Evolutionary conservation across 164 flowering plant genomes (phyloP).

Genomic region (Nymphaea thermarum): DNA sequence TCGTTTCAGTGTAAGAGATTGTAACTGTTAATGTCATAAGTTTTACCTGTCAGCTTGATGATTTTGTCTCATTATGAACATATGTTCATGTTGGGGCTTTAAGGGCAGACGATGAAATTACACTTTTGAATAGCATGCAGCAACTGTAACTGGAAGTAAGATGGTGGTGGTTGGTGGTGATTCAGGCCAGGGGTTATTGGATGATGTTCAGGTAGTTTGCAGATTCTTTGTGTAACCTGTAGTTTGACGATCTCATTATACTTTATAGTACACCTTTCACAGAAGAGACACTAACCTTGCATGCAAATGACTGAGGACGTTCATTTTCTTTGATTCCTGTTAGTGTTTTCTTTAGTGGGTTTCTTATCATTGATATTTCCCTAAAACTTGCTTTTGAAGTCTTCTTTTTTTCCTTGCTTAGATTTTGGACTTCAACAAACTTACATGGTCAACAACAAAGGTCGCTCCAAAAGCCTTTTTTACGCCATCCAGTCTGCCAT

Average conservation of each 20-base stretch:
- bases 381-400: background rate
- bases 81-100: background rate
- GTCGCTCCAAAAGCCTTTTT: slow-evolving; percentile 75
- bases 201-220: slow-evolving; percentile 81
- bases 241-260: background rate
- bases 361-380: background rate
- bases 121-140: slow-evolving; percentile 63
- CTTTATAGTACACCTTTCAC: background rate
- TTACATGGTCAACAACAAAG: slow-evolving; percentile 49
- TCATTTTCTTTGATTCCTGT: background rate
- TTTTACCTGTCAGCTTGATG: background rate
- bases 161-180: slow-evolving; percentile 99
- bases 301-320: too few relatives aligned
- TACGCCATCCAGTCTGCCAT: slow-evolving; percentile 77
- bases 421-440: slow-evolving; percentile 81
- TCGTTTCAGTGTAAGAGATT: slow-evolving; percentile 57
- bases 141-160: slow-evolving; percentile 86
- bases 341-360: background rate
- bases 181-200: slow-evolving; percentile 63
- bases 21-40: slow-evolving; percentile 1
- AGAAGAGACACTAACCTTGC: too few relatives aligned
- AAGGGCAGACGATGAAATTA: background rate
- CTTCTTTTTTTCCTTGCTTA: slow-evolving; percentile 10
- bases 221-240: background rate
- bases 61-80: background rate